Percentiles rank a stretch among this genome's conserved stretches.
These are phyloP conservation scores for Candida bentonensis DNA, from an alignment of 805 yeast species.

Conservation along the genomic window DNA sequence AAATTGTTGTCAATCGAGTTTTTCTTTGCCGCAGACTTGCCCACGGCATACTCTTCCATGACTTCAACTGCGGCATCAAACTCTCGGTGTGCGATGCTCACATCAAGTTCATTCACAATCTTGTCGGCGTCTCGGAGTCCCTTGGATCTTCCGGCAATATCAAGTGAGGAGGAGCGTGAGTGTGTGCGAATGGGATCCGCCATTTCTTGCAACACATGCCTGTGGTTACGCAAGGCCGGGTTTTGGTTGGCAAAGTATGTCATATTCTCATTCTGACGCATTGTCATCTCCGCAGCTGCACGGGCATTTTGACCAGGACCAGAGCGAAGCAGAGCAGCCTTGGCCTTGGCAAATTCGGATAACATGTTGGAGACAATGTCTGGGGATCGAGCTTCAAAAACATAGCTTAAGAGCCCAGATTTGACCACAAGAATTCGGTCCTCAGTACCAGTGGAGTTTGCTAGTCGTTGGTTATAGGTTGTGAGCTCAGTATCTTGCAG, in stretches of 20 bases:
- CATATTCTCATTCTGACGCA: conserved; percentile 1
- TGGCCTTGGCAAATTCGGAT: neutral
- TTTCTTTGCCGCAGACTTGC: neutral
- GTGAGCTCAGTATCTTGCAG: conserved; percentile 41
- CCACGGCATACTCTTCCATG: conserved; percentile 4
- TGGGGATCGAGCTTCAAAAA: conserved; percentile 13
- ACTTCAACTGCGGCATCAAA: conserved; percentile 31
- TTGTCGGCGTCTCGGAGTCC: conserved; percentile 44
- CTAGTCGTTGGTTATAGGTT: conserved; percentile 22
- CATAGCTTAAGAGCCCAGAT: conserved; percentile 34
- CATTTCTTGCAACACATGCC: conserved; percentile 5
- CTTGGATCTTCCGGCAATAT: conserved; percentile 25
- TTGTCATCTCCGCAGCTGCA: neutral
- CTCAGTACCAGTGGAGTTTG: conserved; percentile 9
- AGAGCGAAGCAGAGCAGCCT: conserved; percentile 1
- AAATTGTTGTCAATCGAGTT: neutral
- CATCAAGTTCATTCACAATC: conserved; percentile 54
- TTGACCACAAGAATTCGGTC: conserved; percentile 30
- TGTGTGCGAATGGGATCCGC: conserved; percentile 22
- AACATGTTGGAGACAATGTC: conserved; percentile 6
- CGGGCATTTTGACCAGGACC: conserved; percentile 1
- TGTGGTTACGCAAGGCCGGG: conserved; percentile 7
- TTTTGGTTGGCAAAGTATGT: conserved; percentile 5
- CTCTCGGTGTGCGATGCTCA: conserved; percentile 45
- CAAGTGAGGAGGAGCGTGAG: conserved; percentile 40